Percentiles rank a stretch among this genome's conserved stretches.
phyloP scores from a whole-genome alignment of 1,139 yeast species.

The Lodderomyces elongisporus region DNA sequence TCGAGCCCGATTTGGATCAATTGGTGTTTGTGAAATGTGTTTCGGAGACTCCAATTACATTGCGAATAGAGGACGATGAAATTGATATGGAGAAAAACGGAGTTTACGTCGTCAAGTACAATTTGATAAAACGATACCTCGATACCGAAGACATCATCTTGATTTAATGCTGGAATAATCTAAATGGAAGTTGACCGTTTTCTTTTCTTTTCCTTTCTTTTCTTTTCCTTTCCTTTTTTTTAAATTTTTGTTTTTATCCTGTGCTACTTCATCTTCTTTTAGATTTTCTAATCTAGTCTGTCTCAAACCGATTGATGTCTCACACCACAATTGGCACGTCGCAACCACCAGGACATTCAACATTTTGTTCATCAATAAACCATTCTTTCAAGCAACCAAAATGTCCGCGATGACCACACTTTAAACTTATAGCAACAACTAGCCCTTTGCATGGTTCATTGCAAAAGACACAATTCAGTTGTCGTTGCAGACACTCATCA shows the following conservation, averaged over 20 bases:
- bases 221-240: no score
- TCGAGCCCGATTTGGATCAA: slow-evolving; percentile 65
- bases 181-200: no score
- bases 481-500: slow-evolving; percentile 57
- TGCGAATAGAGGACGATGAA: slow-evolving; percentile 44
- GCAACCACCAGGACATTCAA: slow-evolving; percentile 83
- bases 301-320: no score
- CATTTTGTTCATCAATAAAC: slow-evolving; percentile 62
- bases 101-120: slow-evolving; percentile 71
- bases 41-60: slow-evolving; percentile 22
- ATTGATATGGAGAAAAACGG: slow-evolving; percentile 63
- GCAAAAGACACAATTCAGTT: slow-evolving; percentile 75
- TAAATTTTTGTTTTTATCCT: no score
- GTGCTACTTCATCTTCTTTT: no score
- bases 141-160: slow-evolving; percentile 39
- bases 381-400: slow-evolving; percentile 73
- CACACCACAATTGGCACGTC: slow-evolving; percentile 10
- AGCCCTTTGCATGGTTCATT: slow-evolving; percentile 73
- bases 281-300: no score
- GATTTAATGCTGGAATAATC: slow-evolving; percentile 19
- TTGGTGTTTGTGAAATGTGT: slow-evolving; percentile 71
- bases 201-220: no score
- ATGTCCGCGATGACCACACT: slow-evolving; percentile 89
- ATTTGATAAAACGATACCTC: slow-evolving; percentile 39
- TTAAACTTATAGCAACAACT: slow-evolving; percentile 55